Percentiles rank a stretch among this genome's conserved stretches.
Conservation (phyloP, 352 stramenopile species). For the Phytophthora quininea region DNA sequence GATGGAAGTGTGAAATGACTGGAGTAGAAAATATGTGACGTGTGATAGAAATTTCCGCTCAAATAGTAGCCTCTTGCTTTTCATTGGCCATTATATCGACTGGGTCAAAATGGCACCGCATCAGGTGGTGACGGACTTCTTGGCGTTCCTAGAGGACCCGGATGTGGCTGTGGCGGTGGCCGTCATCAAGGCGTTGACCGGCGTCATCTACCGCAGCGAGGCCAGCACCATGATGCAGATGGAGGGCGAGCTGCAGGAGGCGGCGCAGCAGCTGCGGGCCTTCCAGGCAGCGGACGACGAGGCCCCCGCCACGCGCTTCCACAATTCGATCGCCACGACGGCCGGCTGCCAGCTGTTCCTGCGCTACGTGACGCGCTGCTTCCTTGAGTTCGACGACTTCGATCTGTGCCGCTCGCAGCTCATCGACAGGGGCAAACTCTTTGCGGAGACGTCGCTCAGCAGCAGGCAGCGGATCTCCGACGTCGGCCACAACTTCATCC, state of each 20-base stretch:
- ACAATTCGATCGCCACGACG: constrained; percentile 90
- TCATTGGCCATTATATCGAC: background rate
- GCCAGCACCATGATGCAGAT: constrained; percentile 97
- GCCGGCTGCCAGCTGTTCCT: constrained; percentile 94
- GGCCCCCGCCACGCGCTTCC: constrained; percentile 52
- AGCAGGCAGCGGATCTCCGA: constrained; percentile 93
- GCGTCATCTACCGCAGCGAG: constrained; percentile 89
- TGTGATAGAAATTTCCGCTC: too few species aligned
- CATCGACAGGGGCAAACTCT: constrained; percentile 92
- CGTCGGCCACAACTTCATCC: constrained; percentile 94
- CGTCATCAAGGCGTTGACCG: constrained; percentile 93
- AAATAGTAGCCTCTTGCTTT: too few species aligned
- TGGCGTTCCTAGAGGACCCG: constrained; percentile 71
- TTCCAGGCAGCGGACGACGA: constrained; percentile 54
- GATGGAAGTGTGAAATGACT: too few species aligned
- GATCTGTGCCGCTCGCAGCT: constrained; percentile 91
- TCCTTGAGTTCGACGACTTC: constrained; percentile 93
- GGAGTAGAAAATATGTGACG: too few species aligned
- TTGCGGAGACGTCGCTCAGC: constrained; percentile 92
- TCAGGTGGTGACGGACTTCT: constrained; percentile 73
- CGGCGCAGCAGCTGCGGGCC: constrained; percentile 70
- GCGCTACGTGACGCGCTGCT: constrained; percentile 92
- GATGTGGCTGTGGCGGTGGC: constrained; percentile 91
- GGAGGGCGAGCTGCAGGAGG: constrained; percentile 91
- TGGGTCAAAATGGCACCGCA: constrained; percentile 8